Base-by-base conservation (phyloP, 352 stramenopile genomes). In the Pythium chondricola region DNA sequence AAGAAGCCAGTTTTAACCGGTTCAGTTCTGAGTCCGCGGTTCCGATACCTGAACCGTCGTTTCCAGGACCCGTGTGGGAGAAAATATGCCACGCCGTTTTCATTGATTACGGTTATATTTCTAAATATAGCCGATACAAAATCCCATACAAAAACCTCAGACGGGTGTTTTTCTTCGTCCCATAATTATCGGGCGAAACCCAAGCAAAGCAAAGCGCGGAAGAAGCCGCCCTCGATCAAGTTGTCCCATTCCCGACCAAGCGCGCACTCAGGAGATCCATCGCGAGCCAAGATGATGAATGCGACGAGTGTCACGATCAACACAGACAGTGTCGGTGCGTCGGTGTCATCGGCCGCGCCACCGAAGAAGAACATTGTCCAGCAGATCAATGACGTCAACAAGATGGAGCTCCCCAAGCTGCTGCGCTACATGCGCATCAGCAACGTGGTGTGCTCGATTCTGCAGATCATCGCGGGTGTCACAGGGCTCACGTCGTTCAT, bases 401-500 rank as follows among this genome's bases (percentile, higher is more conserved):
- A 88, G 58, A 93, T 93, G 76, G 82, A 91, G 52, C 67, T 91
- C n/a, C 82, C 82, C 25, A 93, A 91, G 67, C 64, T 93, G 22
- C 64, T 93, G 42, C 77, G 82, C 52, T 88, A 88, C 66, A 93
- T 93, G 82, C 82, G 82, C 13, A 47, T 93, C 37, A 66, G 77
- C 50, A 93, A 93, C 59, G 82, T 93, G 42, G 57, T 67, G n/a
- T 91, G 79, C 57, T 88, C 82, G 8, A 72, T 90, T 43, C 53
- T 93, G 32, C 79, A 91, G 67, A 78, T 91, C 59, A 78, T 93
- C 50, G 79, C 82, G 1, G 82, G 82, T 10, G 56, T 91, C 52
- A 74, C 85, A 49, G 82, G 82, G 48, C 78, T 93, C 63, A 88
- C 74, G 37, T 86, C 70, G 42, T 91, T 93, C 62, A 88, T 93